Conservation (phyloP, 2,329 filamentous ascomycete species). For the Talaromyces verruculosus region DNA sequence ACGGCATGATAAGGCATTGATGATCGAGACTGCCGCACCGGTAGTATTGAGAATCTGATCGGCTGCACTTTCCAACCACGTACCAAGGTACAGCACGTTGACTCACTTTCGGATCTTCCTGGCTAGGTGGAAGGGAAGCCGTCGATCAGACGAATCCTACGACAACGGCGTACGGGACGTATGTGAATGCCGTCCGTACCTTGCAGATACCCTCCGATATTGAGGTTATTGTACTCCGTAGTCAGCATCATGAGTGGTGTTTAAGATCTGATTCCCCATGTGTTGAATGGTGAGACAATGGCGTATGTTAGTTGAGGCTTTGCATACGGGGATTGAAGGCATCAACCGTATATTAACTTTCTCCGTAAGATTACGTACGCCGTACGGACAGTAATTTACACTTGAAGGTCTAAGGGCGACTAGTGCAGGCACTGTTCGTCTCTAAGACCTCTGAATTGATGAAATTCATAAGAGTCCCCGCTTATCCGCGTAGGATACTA, state of each 20-base stretch:
- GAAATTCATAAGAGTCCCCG: neutral
- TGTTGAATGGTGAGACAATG: neutral
- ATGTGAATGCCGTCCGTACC: neutral
- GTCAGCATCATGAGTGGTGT: neutral
- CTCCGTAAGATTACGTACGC: neutral
- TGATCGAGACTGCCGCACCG: neutral
- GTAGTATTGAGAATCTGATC: neutral
- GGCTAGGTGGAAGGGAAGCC: neutral
- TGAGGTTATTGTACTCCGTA: neutral
- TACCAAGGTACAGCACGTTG: neutral
- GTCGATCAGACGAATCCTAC: neutral
- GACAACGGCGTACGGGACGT: neutral
- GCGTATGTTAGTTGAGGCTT: neutral
- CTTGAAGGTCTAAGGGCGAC: neutral
- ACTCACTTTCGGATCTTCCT: neutral
- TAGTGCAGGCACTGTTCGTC: neutral
- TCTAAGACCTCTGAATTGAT: neutral
- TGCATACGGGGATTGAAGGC: neutral
- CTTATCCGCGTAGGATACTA: slow-evolving; percentile 6
- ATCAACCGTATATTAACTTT: neutral
- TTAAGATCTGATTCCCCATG: neutral
- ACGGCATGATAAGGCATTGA: neutral
- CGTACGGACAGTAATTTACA: neutral
- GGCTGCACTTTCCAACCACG: neutral
- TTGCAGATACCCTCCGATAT: neutral